Base-by-base conservation (phyloP, 2,329 filamentous ascomycete species). In the Talaromyces piceae region DNA sequence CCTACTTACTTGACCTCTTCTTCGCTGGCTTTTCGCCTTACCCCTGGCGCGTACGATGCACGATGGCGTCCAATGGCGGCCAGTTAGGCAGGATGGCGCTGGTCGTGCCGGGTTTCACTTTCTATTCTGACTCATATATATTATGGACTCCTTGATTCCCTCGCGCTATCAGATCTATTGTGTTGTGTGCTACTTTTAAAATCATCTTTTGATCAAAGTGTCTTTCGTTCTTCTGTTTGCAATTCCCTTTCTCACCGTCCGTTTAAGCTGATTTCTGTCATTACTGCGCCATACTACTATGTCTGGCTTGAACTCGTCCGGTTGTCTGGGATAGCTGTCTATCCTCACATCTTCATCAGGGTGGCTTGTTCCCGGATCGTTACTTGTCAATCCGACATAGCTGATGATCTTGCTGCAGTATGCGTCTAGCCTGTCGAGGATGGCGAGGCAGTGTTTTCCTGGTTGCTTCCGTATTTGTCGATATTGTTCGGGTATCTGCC, bases 321-420 rank as follows among this genome's bases (percentile, higher is more conserved):
- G 48, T 46, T 46, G 23, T 44, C 46, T 43, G 25, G 54, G 54
- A 53, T 54, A 54, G 52, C 23, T 27, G 28, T 41, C 49, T 52
- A 54, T 48, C 41, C 53, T 33, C 30, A 12, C 25, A 30, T 43
- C 37, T 39, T 18, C 31, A 49, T 30, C 16, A 43, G 37, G 33
- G 57, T 52, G 41, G 37, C 23, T 52, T 16, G n/a, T 11, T 20
- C n/a, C 8, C 41, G 6, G n/a, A 22, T 43, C 22, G 13, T 9
- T 18, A 22, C 7, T 6, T 13, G 9, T 30, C 18, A 11, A 12
- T 7, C 23, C 25, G 16, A 13, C 23, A 3, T 22, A 20, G 28
- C 49, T 50, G 30, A 46, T 30, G n/a, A 61, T 58, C 58, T 50
- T 59, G 55, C 55, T 57, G 58, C 67, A 70, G 61, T 56, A 72